These are phyloP conservation scores for Dactylonectria macrodidyma DNA, from an alignment of 2,329 filamentous ascomycete genomes.

Conservation along the genomic window DNA sequence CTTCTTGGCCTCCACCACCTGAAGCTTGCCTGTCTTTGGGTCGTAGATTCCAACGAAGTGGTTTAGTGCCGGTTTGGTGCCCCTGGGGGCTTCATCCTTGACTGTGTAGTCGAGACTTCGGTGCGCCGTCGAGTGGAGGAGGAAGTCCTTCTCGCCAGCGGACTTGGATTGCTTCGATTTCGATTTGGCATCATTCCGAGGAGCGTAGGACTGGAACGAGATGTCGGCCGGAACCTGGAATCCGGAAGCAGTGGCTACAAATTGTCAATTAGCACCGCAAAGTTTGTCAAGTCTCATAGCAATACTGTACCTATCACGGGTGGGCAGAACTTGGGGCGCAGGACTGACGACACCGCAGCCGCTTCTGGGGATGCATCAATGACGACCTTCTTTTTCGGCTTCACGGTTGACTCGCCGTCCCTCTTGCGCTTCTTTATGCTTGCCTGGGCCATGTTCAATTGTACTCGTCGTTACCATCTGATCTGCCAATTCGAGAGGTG, in stretches of 20 bases:
- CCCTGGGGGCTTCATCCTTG: slow-evolving; percentile 60
- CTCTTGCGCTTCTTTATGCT: slow-evolving; percentile 70
- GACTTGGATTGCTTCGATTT: slow-evolving; percentile 59
- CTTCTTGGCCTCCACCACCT: slow-evolving; percentile 75
- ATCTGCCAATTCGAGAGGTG: slow-evolving; percentile 38
- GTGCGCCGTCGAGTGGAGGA: slow-evolving; percentile 72
- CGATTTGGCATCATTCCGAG: slow-evolving; percentile 52
- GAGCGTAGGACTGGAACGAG: slow-evolving; percentile 66
- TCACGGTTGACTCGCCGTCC: slow-evolving; percentile 56
- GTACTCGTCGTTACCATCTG: slow-evolving; percentile 23
- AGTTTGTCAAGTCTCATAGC: slow-evolving; percentile 4
- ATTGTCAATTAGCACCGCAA: slow-evolving; percentile 42
- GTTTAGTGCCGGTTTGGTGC: slow-evolving; percentile 61
- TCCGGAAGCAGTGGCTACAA: slow-evolving; percentile 54
- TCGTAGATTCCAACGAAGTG: slow-evolving; percentile 78
- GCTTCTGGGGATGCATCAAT: slow-evolving; percentile 58
- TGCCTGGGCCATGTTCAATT: slow-evolving; percentile 55
- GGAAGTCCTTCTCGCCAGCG: slow-evolving; percentile 62
- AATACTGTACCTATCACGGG: slow-evolving; percentile 66
- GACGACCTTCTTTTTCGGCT: slow-evolving; percentile 68
- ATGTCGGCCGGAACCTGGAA: slow-evolving; percentile 54
- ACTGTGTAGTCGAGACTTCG: slow-evolving; percentile 72
- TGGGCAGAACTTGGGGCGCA: slow-evolving; percentile 62
- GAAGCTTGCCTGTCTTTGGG: slow-evolving; percentile 69
- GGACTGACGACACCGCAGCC: slow-evolving; percentile 63